These are phyloP conservation scores for Aspergillus wentii DNA, from an alignment of 495 filamentous ascomycete genomes.

Conservation along the genomic window DNA sequence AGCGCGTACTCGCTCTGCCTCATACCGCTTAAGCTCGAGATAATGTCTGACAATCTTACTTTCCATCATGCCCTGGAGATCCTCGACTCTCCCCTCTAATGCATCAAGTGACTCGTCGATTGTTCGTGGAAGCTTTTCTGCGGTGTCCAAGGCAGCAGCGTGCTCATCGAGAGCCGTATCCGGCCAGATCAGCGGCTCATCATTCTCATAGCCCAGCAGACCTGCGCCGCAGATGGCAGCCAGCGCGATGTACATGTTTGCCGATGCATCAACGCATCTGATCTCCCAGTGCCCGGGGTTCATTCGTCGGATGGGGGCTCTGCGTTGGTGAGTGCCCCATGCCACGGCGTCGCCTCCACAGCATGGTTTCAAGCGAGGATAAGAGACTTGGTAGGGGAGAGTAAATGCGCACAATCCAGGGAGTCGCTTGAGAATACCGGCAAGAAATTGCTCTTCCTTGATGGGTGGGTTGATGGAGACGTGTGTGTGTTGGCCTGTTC, in stretches of 20 bases:
- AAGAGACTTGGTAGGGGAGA: constrained; percentile 51
- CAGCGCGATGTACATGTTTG: constrained; percentile 64
- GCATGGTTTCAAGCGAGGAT: constrained; percentile 53
- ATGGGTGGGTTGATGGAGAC: constrained; percentile 50
- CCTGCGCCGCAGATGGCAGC: constrained; percentile 56
- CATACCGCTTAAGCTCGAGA: neutral
- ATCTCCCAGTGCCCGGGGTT: constrained; percentile 62
- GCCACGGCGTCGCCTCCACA: constrained; percentile 61
- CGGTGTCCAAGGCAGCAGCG: neutral
- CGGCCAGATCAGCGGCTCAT: constrained; percentile 14
- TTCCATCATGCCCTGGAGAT: neutral
- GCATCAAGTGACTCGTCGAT: neutral
- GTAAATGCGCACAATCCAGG: constrained; percentile 56
- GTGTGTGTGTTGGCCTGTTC: constrained; percentile 63
- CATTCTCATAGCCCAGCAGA: constrained; percentile 38
- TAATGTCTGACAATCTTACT: neutral
- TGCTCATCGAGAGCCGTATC: neutral
- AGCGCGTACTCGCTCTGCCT: neutral
- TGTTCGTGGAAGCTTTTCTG: neutral
- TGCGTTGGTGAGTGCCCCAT: constrained; percentile 69
- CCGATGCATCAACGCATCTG: constrained; percentile 61
- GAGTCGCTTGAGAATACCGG: constrained; percentile 58
- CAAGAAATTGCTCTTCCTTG: constrained; percentile 51
- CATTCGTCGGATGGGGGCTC: constrained; percentile 56
- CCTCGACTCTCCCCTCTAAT: neutral